These are phyloP conservation scores for Globisporangium parvum DNA, from an alignment of 352 stramenopile genomes.

Conservation along the genomic window DNA sequence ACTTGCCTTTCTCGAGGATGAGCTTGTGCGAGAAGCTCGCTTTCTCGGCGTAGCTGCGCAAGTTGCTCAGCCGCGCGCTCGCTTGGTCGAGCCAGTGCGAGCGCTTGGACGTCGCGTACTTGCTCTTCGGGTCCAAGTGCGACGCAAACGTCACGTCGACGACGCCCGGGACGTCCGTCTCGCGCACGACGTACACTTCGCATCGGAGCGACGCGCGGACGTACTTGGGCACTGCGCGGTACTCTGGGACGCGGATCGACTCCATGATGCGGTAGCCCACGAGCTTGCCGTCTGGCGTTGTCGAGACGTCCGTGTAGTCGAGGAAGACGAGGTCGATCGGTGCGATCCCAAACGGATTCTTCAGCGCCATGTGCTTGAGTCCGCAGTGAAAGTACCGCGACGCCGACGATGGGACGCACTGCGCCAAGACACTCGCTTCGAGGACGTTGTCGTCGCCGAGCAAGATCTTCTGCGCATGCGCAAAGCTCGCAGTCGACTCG, in stretches of 20 bases:
- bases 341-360: constrained; percentile 65
- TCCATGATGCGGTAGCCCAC: constrained; percentile 75
- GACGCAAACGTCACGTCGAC: constrained; percentile 83
- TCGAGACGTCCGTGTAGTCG: constrained; percentile 79
- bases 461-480: constrained; percentile 52
- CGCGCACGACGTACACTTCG: constrained; percentile 74
- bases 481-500: constrained; percentile 51
- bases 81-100: constrained; percentile 60
- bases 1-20: constrained; percentile 30
- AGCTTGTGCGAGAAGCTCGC: constrained; percentile 58
- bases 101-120: constrained; percentile 48
- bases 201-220: constrained; percentile 68
- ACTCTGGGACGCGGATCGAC: constrained; percentile 72
- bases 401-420: constrained; percentile 45
- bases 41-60: constrained; percentile 63
- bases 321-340: constrained; percentile 74
- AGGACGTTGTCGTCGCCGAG: constrained; percentile 56
- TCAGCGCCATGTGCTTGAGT: constrained; percentile 79
- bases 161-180: constrained; percentile 56
- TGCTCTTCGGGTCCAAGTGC: constrained; percentile 78
- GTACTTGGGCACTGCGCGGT: constrained; percentile 47
- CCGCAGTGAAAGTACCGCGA: constrained; percentile 76
- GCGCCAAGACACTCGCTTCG: constrained; percentile 58
- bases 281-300: constrained; percentile 50
- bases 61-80: constrained; percentile 41